Conservation (phyloP, 2,329 filamentous ascomycete genomes). For the Aspergillus fructus region DNA sequence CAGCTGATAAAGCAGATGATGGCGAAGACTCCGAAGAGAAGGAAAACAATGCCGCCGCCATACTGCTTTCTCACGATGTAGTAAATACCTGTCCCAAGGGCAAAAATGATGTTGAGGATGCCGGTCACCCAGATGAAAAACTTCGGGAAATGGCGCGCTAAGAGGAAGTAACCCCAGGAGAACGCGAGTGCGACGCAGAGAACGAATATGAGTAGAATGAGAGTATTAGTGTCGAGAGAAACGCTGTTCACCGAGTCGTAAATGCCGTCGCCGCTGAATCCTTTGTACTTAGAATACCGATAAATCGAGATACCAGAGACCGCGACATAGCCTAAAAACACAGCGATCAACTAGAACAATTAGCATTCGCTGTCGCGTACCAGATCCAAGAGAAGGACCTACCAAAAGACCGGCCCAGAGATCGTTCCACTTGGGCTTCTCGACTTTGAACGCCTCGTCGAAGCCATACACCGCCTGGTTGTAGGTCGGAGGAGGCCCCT, state of each 20-base stretch:
- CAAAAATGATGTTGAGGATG: constrained; percentile 81
- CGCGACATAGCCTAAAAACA: constrained; percentile 71
- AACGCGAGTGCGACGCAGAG: constrained; percentile 71
- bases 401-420: constrained; percentile 82
- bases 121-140: constrained; percentile 91
- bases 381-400: constrained; percentile 28
- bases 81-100: constrained; percentile 81
- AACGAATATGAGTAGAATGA: constrained; percentile 80
- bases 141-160: constrained; percentile 77
- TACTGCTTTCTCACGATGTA: constrained; percentile 77
- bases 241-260: constrained; percentile 68
- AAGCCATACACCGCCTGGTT: constrained; percentile 53
- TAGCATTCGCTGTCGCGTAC: background rate
- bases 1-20: constrained; percentile 83
- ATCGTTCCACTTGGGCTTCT: constrained; percentile 86
- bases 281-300: constrained; percentile 66
- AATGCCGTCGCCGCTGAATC: constrained; percentile 69
- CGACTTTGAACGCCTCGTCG: constrained; percentile 77
- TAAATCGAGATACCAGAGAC: constrained; percentile 74
- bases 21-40: constrained; percentile 77
- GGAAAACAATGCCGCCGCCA: constrained; percentile 81
- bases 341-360: constrained; percentile 60
- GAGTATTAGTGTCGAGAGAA: constrained; percentile 75
- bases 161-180: constrained; percentile 73
- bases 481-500: constrained; percentile 32